A percentile compares a stretch with the other conserved stretches of the same genome.
phyloP scores from a whole-genome alignment of 768 basidiomycete species.

The Pisolithus microcarpus region DNA sequence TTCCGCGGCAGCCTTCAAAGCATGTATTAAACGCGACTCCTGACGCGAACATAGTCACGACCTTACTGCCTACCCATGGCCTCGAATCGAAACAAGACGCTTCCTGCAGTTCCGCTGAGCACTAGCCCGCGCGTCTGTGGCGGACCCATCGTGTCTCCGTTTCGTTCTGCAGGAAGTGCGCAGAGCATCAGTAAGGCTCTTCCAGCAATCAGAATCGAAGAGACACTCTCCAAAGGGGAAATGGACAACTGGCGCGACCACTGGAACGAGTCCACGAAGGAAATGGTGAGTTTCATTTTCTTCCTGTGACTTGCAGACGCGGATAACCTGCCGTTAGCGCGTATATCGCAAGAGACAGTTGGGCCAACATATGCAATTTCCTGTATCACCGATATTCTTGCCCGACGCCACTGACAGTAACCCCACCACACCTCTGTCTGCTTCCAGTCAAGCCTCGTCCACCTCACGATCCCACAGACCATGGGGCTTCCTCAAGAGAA shows the following conservation, averaged over 20 bases:
- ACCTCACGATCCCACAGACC: slow-evolving; percentile 3
- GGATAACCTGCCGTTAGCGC: slow-evolving; percentile 9
- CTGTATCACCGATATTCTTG: slow-evolving; percentile 10
- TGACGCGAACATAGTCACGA: too few species aligned
- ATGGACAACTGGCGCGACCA: slow-evolving; percentile 12
- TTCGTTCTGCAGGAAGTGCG: background rate
- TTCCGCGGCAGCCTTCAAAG: too few species aligned
- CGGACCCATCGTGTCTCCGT: background rate
- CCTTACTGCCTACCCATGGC: slow-evolving; percentile 6
- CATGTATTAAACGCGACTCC: too few species aligned
- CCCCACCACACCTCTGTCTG: background rate
- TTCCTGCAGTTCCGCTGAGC: slow-evolving; percentile 16
- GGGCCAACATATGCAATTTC: background rate
- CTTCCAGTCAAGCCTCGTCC: background rate
- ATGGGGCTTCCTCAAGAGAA: slow-evolving; percentile 15
- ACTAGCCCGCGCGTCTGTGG: background rate
- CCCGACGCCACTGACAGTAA: slow-evolving; percentile 2
- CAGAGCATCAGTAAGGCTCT: slow-evolving; percentile 4
- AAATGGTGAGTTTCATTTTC: slow-evolving; percentile 14
- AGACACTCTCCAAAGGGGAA: slow-evolving; percentile 13
- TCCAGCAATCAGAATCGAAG: slow-evolving; percentile 15
- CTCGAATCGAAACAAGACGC: slow-evolving; percentile 12
- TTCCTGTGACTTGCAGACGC: background rate
- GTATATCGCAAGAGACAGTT: slow-evolving; percentile 16
- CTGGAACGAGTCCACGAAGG: slow-evolving; percentile 15